Conservation (phyloP, 75 land plant genomes). For the Cupressus sempervirens region DNA sequence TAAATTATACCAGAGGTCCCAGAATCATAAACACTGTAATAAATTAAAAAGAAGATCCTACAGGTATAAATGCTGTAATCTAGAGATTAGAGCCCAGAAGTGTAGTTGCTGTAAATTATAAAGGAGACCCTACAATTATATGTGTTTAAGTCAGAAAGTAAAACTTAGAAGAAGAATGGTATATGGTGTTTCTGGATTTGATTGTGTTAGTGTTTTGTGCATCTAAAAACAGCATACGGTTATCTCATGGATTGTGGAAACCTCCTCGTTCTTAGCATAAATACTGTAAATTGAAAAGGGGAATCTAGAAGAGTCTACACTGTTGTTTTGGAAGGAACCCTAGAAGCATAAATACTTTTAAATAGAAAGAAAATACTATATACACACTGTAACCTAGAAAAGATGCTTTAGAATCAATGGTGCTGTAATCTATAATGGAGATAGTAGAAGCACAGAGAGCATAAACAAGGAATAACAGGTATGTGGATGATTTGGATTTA, state of each 20-base stretch:
- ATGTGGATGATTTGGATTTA: not conserved
- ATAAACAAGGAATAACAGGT: not conserved
- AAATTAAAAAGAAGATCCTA: not conserved
- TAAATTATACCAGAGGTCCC: not conserved
- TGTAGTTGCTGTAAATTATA: not conserved
- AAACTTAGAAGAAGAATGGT: not conserved
- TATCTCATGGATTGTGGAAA: no score
- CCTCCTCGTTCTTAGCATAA: no score
- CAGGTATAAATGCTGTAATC: not conserved
- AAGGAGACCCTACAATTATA: not conserved
- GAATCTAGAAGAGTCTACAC: not conserved
- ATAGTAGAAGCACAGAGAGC: not conserved
- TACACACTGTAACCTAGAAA: not conserved
- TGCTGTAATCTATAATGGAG: not conserved
- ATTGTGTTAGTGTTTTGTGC: no score
- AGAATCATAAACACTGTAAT: not conserved
- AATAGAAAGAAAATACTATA: not conserved
- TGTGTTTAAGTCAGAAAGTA: not conserved
- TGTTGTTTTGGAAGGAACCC: not conserved
- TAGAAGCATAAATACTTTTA: not conserved
- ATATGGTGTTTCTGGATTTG: no score
- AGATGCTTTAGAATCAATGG: not conserved
- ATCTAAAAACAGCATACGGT: no score
- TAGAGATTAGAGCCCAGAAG: not conserved
- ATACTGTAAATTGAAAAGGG: not conserved